A percentile compares a stretch with the other conserved stretches of the same genome.
These are phyloP conservation scores for Cladophialophora psammophila DNA, from an alignment of 2,329 filamentous ascomycete species.

Conservation along the genomic window DNA sequence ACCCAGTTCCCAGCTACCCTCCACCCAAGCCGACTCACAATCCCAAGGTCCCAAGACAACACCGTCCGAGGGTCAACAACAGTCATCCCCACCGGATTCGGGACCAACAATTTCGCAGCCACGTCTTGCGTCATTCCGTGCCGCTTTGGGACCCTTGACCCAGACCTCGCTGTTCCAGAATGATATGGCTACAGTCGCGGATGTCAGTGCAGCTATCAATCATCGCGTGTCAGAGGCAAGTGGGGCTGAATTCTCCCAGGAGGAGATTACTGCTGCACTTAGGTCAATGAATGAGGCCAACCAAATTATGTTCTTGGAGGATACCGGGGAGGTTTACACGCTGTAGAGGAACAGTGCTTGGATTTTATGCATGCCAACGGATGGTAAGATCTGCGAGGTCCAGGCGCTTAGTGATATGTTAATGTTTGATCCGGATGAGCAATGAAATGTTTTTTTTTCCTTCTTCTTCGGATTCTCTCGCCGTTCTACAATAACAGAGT, in stretches of 20 bases:
- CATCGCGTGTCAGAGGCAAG: constrained; percentile 59
- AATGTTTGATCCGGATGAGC: neutral
- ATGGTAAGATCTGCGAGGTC: neutral
- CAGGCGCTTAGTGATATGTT: constrained; percentile 5
- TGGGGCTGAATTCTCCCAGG: constrained; percentile 69
- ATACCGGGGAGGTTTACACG: constrained; percentile 39
- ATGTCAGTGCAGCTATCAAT: constrained; percentile 82
- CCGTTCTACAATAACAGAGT: neutral
- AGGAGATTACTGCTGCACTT: constrained; percentile 79
- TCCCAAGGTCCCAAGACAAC: constrained; percentile 51
- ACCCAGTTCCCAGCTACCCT: constrained; percentile 75
- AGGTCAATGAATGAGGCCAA: constrained; percentile 82
- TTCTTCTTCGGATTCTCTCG: neutral
- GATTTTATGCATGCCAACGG: neutral
- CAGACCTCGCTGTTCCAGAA: constrained; percentile 84
- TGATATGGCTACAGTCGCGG: constrained; percentile 78
- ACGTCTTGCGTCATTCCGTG: constrained; percentile 76
- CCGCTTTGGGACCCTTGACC: constrained; percentile 81
- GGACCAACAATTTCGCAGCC: constrained; percentile 75
- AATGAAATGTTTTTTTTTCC: neutral
- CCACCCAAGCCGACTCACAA: constrained; percentile 42
- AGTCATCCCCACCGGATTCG: constrained; percentile 69
- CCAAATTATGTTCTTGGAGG: constrained; percentile 77
- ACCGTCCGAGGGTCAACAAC: constrained; percentile 60
- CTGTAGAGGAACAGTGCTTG: constrained; percentile 29